These are phyloP conservation scores for Sporisorium graminicola DNA, from an alignment of 1,284 basidiomycete genomes.

Conservation along the genomic window DNA sequence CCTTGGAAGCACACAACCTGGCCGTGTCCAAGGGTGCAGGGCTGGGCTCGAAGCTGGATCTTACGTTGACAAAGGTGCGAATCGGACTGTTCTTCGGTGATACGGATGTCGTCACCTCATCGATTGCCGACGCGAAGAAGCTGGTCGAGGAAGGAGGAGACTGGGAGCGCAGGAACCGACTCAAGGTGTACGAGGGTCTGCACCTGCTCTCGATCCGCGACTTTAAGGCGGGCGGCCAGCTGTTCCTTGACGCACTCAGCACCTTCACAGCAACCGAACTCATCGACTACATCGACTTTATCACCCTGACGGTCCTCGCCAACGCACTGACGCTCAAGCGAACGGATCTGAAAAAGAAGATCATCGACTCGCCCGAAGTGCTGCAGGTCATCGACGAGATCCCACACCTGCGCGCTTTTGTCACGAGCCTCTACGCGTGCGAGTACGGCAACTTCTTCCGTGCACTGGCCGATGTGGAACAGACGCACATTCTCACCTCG, in stretches of 20 bases:
- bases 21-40: slow-evolving; percentile 94
- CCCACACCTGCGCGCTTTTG: slow-evolving; percentile 72
- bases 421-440: slow-evolving; percentile 83
- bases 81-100: slow-evolving; percentile 93
- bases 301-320: slow-evolving; percentile 85
- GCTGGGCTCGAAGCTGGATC: slow-evolving; percentile 91
- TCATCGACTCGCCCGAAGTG: slow-evolving; percentile 74
- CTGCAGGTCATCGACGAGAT: slow-evolving; percentile 71
- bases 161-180: slow-evolving; percentile 95
- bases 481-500: slow-evolving; percentile 86
- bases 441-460: slow-evolving; percentile 95
- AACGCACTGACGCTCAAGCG: slow-evolving; percentile 83
- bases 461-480: slow-evolving; percentile 86
- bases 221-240: slow-evolving; percentile 74
- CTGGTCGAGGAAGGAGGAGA: slow-evolving; percentile 96
- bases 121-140: slow-evolving; percentile 84
- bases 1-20: slow-evolving; percentile 81
- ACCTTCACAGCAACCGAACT: slow-evolving; percentile 95
- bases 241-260: slow-evolving; percentile 88
- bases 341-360: slow-evolving; percentile 90
- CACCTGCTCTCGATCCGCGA: slow-evolving; percentile 86
- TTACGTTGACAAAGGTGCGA: slow-evolving; percentile 87
- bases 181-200: slow-evolving; percentile 94
- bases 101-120: slow-evolving; percentile 78
- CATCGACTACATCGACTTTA: slow-evolving; percentile 90